Evolutionary conservation across 2,329 filamentous ascomycete genomes (phyloP).

Genomic region (Alternaria sp.): DNA sequence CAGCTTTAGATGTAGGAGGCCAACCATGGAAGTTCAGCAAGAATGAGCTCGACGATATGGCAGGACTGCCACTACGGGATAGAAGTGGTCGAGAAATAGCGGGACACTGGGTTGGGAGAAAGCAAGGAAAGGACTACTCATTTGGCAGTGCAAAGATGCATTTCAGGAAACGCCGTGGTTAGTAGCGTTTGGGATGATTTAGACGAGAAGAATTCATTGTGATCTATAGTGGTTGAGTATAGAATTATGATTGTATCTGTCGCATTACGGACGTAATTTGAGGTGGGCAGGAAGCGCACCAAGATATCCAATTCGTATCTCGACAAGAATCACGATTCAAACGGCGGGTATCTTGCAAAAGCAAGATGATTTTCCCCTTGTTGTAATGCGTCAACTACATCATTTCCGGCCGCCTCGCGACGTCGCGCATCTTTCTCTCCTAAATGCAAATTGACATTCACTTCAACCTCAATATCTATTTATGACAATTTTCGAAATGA

Average conservation of each 20-base stretch:
- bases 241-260: not conserved
- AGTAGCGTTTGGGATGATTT: not conserved
- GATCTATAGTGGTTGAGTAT: not conserved
- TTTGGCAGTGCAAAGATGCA: not conserved
- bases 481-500: too few relatives aligned
- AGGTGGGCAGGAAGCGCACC: too few relatives aligned
- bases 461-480: too few relatives aligned
- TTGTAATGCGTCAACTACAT: too few relatives aligned
- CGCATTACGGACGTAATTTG: too few relatives aligned
- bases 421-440: too few relatives aligned
- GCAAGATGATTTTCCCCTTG: too few relatives aligned
- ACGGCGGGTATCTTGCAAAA: too few relatives aligned
- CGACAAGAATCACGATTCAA: too few relatives aligned
- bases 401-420: too few relatives aligned
- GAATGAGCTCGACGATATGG: not conserved
- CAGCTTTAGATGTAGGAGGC: not conserved
- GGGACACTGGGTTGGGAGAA: not conserved
- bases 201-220: accelerated
- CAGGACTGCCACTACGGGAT: not conserved
- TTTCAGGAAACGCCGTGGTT: not conserved
- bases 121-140: not conserved
- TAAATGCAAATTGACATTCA: too few relatives aligned
- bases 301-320: too few relatives aligned
- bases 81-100: not conserved
- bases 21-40: not conserved